Evolutionary conservation across 495 filamentous ascomycete species (phyloP), one percentile per base, ranked within the genome.

Genomic region (Lasiosphaeria ovina): DNA sequence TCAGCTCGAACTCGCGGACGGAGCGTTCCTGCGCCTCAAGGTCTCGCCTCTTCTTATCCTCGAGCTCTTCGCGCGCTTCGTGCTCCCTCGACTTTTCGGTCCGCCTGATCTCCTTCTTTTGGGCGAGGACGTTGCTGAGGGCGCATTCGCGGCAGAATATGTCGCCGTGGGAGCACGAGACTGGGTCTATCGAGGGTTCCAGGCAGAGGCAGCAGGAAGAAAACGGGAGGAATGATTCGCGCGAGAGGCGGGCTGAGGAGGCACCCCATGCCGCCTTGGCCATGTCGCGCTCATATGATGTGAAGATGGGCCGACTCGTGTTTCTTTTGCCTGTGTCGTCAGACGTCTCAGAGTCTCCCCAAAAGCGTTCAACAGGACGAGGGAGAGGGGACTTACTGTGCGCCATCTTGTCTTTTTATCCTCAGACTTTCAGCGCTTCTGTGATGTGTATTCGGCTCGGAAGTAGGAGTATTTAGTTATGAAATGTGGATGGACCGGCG

Each of bases 111-210:
- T 97, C 95, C 74, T 94, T 90, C 62, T 90, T 84, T 74, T 98
- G 94, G 6, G 91, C 83, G 1, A 98, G 81, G 47, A 98, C 86
- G 69, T 97, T 96, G 66, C 77, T 90, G 34, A 97, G 85, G 9
- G 93, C 92, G 75, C 94, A 98, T 73, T 98, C 94, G 59, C 92
- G 84, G 69, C 94, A 98, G 76, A 98, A 98, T n/a, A 98, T 81
- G 71, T 98, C 92, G 53, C 93, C 94, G 61, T 89, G 85, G 12
- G 73, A 60, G 66, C 84, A 87, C 0, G 82, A 82, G 12, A 97
- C 92, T 0, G 94, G 94, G 35, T 89, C 81, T 16, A 87, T 86
- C 24, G 93, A 89, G 5, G 90, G 86, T 66, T 92, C 87, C 2
- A 98, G 85, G 63, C 94, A 98, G 16, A 98, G 83, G 55, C 86